phyloP scores from a whole-genome alignment of 345 rosid species.

The Melaleuca alternifolia region DNA sequence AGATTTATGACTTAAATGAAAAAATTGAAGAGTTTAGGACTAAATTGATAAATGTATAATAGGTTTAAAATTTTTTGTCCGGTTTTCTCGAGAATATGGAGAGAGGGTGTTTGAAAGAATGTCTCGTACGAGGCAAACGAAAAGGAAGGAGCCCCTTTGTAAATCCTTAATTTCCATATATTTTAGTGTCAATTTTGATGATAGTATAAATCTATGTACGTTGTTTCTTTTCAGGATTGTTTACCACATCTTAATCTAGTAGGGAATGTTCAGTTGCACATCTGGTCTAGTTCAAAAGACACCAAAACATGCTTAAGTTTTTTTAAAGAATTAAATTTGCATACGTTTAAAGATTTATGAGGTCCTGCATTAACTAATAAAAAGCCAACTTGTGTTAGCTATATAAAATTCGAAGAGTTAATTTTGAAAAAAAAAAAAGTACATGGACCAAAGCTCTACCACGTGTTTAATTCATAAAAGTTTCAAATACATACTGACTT shows the following conservation, averaged over 20 bases:
- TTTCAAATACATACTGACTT: not conserved
- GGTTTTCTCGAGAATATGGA: no score
- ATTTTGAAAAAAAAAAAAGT: not conserved
- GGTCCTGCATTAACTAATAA: no score
- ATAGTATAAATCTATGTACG: not conserved
- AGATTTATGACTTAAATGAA: no score
- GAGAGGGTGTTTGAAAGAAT: no score
- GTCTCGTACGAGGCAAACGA: not conserved
- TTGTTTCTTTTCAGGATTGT: not conserved
- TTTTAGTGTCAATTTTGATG: not conserved
- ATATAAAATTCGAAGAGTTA: not conserved
- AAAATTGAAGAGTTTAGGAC: no score
- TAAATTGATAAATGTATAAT: no score
- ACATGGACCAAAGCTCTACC: not conserved
- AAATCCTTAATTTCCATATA: not conserved
- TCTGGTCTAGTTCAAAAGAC: no score
- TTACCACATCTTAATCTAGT: no score
- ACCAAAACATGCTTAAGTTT: not conserved
- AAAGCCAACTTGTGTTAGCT: no score
- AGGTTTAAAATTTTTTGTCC: no score
- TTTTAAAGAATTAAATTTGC: no score
- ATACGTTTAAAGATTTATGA: not conserved
- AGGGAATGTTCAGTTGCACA: no score
- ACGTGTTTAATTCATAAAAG: not conserved
- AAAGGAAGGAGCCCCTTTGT: not conserved